Evolutionary conservation across 768 basidiomycete species (phyloP), one percentile per base, ranked within the genome.

Genomic region (Tulasnella sp.): DNA sequence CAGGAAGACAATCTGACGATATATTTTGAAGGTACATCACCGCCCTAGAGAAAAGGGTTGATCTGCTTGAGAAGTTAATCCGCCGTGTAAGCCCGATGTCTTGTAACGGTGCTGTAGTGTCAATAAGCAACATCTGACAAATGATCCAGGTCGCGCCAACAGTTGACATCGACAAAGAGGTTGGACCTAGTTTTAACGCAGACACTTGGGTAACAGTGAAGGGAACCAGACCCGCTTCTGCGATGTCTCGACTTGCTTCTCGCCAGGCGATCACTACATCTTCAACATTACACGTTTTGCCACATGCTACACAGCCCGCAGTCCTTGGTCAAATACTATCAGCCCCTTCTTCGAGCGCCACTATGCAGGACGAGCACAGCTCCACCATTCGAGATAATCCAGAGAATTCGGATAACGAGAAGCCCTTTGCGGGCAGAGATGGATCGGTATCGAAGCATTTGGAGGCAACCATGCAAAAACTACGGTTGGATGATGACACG

Each of bases 1-100:
- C 38, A 43, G 38, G 42, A 13, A 26, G n/a, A 26, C 21, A 24
- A 21, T 23, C 41, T 27, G 19, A 21, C 10, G n/a, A 23, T 30
- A n/a, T 29, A 26, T n/a, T 29, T 65, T 70, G 70, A 41, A 75
- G 71, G 63, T 71, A 71, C 65, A 82, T 75, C 13, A 43, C 84
- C 65, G 77, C 75, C 51, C 73, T 86, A 41, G 84, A 85, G 69
- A 68, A 76, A 65, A 69, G 79, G 15, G 64, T 82, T 1, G 78
- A 74, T 29, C 73, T 74, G 51, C 75, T 75, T 67, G 82, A 86
- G 67, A 76, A 73, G 62, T 70, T 66, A 47, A 70, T 86, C 19
- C 74, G 65, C 67, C 73, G 65, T 65, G 73, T 69, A 53, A 51
- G 73, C 70, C 7, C 30, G 11, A 7, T 19, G 9, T 21, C 13